These are phyloP conservation scores for Aeminium ludgeri DNA, from an alignment of 495 filamentous ascomycete species.

Conservation along the genomic window DNA sequence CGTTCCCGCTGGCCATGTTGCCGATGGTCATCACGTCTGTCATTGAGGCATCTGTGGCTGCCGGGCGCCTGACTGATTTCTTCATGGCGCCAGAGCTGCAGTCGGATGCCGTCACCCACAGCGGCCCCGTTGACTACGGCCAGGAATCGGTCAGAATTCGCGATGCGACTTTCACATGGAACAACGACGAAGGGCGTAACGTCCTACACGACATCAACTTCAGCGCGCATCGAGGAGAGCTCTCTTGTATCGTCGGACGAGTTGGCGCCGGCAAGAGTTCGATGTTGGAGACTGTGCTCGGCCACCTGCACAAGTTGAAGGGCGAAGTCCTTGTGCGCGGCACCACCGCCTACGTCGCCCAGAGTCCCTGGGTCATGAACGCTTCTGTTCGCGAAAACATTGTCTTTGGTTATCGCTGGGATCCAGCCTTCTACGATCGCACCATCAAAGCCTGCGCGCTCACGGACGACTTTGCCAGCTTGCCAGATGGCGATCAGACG, in stretches of 20 bases:
- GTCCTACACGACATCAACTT: constrained; percentile 68
- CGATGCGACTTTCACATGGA: constrained; percentile 89
- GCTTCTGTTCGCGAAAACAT: constrained; percentile 94
- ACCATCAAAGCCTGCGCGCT: constrained; percentile 91
- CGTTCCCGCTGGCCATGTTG: constrained; percentile 84
- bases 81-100: constrained; percentile 84
- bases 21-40: constrained; percentile 97
- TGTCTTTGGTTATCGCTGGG: constrained; percentile 88
- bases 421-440: constrained; percentile 84
- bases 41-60: constrained; percentile 90
- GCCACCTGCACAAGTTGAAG: constrained; percentile 77
- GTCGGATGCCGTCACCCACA: constrained; percentile 53
- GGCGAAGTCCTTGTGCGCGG: constrained; percentile 75
- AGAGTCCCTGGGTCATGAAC: constrained; percentile 95
- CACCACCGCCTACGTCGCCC: constrained; percentile 73
- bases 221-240: constrained; percentile 72
- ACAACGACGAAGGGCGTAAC: constrained; percentile 47
- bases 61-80: constrained; percentile 68
- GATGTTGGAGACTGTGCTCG: constrained; percentile 68
- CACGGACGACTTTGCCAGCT: constrained; percentile 71
- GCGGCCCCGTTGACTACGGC: constrained; percentile 55
- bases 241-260: constrained; percentile 85
- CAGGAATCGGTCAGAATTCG: constrained; percentile 73
- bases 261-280: constrained; percentile 93
- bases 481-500: constrained; percentile 93